Evolutionary conservation across 768 basidiomycete genomes (phyloP).

Genomic region (Xerocomellus amylosporus): DNA sequence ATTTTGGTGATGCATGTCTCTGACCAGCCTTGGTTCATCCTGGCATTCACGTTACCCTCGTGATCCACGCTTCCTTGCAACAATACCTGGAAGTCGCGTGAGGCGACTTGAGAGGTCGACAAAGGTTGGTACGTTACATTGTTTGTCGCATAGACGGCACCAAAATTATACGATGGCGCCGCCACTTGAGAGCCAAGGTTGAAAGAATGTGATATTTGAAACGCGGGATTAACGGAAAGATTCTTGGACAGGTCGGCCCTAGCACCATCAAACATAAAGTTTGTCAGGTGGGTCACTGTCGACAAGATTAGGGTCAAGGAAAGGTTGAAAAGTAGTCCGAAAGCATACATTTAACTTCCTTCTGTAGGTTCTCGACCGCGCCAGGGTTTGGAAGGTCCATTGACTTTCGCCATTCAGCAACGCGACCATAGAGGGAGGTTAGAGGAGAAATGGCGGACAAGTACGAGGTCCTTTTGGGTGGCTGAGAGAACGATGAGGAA

Average conservation of each 20-base stretch:
- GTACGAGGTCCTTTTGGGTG: slow-evolving; percentile 40
- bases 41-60: slow-evolving; percentile 84
- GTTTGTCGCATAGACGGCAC: slow-evolving; percentile 85
- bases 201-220: slow-evolving; percentile 98
- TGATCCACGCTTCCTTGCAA: slow-evolving; percentile 94
- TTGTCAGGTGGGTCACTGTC: slow-evolving; percentile 84
- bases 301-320: background rate
- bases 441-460: slow-evolving; percentile 47
- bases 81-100: slow-evolving; percentile 59
- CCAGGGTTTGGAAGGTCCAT: slow-evolving; percentile 90
- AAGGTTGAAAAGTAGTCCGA: slow-evolving; percentile 3
- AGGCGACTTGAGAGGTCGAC: slow-evolving; percentile 19
- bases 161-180: slow-evolving; percentile 91
- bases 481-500: slow-evolving; percentile 34
- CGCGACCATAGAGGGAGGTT: slow-evolving; percentile 63
- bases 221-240: slow-evolving; percentile 89
- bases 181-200: slow-evolving; percentile 81
- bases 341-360: slow-evolving; percentile 82
- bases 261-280: slow-evolving; percentile 97
- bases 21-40: slow-evolving; percentile 89
- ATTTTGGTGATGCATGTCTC: slow-evolving; percentile 74
- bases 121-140: slow-evolving; percentile 45
- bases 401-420: slow-evolving; percentile 78
- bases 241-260: slow-evolving; percentile 94
- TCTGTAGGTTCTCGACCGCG: slow-evolving; percentile 86